Conservation (phyloP, 2,329 filamentous ascomycete genomes). For the Zymoseptoria pseudotritici region DNA sequence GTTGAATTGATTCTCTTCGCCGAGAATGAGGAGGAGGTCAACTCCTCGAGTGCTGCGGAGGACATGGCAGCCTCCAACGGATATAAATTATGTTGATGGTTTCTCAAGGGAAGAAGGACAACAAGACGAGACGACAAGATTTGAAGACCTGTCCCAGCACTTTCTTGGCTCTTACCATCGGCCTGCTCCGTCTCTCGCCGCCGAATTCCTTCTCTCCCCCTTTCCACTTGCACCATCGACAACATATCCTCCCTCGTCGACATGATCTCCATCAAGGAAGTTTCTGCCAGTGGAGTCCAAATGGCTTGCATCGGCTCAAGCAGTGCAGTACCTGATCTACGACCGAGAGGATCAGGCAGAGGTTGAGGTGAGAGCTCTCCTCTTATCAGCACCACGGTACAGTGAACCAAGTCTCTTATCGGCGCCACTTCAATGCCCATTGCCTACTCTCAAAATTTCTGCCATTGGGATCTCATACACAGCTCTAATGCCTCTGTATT, state of each 20-base stretch:
- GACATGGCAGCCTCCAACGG: background rate
- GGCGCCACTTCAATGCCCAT: background rate
- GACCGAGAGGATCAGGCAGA: background rate
- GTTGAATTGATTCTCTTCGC: conserved; percentile 33
- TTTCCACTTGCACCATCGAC: background rate
- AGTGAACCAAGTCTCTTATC: background rate
- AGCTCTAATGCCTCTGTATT: background rate
- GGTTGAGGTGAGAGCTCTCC: background rate
- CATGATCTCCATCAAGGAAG: background rate
- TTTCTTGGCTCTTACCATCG: background rate
- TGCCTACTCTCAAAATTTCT: background rate
- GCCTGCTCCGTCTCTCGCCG: background rate
- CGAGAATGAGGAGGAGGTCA: conserved; percentile 26
- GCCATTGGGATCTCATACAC: background rate
- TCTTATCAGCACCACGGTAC: background rate
- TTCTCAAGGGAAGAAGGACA: too few species aligned
- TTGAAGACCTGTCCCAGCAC: background rate
- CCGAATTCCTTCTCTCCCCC: background rate
- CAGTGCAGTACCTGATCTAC: background rate
- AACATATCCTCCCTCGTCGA: background rate
- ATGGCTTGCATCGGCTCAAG: background rate
- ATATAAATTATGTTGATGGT: too few species aligned
- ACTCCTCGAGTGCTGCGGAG: background rate
- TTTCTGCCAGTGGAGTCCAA: background rate
- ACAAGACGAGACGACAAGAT: too few species aligned